Percentiles rank a stretch among this genome's conserved stretches.
Conservation (phyloP, 208 protist species). For the Leishmania gerbilli region DNA sequence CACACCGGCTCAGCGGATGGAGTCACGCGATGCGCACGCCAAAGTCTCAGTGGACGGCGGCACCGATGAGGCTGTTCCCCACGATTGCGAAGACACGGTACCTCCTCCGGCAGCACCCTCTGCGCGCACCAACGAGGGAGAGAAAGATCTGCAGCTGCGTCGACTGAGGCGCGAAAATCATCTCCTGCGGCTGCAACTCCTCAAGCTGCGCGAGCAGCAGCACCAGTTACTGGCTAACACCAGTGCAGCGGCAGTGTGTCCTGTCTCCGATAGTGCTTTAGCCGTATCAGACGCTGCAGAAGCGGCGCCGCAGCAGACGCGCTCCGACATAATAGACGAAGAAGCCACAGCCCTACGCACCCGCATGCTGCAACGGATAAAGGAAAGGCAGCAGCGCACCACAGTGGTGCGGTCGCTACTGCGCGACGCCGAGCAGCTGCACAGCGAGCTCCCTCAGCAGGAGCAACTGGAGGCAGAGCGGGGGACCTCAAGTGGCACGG, state of each 20-base stretch:
- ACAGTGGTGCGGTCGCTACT: slow-evolving; percentile 37
- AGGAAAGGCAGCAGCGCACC: slow-evolving; percentile 41
- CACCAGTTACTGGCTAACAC: slow-evolving; percentile 7
- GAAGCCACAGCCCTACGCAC: slow-evolving; percentile 35
- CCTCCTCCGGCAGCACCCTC: background rate
- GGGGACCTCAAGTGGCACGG: background rate
- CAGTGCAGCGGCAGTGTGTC: background rate
- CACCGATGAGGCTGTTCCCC: background rate
- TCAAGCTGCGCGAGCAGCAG: slow-evolving; percentile 46
- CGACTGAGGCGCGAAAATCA: slow-evolving; percentile 53
- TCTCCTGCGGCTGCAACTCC: slow-evolving; percentile 44
- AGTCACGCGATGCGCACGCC: background rate
- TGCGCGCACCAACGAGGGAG: background rate
- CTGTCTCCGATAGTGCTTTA: background rate
- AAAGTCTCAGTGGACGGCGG: background rate
- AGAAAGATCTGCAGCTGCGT: slow-evolving; percentile 14
- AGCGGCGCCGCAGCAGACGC: background rate
- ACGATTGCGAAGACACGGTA: background rate
- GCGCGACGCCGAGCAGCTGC: slow-evolving; percentile 33
- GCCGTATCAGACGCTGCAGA: background rate
- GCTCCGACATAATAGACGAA: background rate
- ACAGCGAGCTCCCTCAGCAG: slow-evolving; percentile 17
- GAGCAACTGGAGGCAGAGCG: background rate
- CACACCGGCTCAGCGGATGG: background rate
- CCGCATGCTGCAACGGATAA: slow-evolving; percentile 47